Base-by-base conservation (phyloP, 805 yeast genomes). In the Candida oleophila region DNA sequence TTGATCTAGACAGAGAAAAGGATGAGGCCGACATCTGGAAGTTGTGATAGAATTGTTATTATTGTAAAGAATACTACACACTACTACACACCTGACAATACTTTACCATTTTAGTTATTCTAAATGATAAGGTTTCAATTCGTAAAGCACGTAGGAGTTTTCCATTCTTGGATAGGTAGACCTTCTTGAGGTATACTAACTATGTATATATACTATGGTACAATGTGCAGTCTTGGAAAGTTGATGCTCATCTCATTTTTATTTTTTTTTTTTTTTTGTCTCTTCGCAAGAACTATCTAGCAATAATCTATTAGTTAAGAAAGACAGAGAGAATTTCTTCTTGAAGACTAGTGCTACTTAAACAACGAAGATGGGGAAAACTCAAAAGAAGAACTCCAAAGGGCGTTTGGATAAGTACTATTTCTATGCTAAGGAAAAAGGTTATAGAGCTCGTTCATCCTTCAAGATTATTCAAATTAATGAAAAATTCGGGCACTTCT, bases 321-420 rank as follows among this genome's bases (percentile, higher is more conserved):
- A 25, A 25, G 30, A 25, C 11, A 25, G 30, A n/a, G n/a, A n/a
- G n/a, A n/a, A n/a, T n/a, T n/a, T n/a, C n/a, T n/a, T n/a, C n/a
- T 25, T 11, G 11, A 25, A 25, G 30, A 7, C 30, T 25, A 25
- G 30, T 11, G 11, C 9, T 25, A 25, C 5, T 25, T 11, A n/a
- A 25, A 7, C 30, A 11, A 25, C 9, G 9, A 55, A 22, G 42
- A 88, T 88, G 96, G 97, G 96, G 70, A 89, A 83, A 66, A 82
- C 94, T 38, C 96, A 91, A 64, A 91, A 91, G 82, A 91, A 91
- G 71, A 85, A 89, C 64, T 89, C 96, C 68, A 92, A 94, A 79
- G 99, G 99, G 77, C 97, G 99, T 83, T 84, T 94, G 67, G 99
- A 94, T 74, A 87, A 92, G 59, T 94, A 94, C 86, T 94, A 94